Percentiles rank a stretch among this genome's conserved stretches.
Evolutionary conservation across 306 rosid genomes (phyloP).

Genomic region (Rosa multiflora): DNA sequence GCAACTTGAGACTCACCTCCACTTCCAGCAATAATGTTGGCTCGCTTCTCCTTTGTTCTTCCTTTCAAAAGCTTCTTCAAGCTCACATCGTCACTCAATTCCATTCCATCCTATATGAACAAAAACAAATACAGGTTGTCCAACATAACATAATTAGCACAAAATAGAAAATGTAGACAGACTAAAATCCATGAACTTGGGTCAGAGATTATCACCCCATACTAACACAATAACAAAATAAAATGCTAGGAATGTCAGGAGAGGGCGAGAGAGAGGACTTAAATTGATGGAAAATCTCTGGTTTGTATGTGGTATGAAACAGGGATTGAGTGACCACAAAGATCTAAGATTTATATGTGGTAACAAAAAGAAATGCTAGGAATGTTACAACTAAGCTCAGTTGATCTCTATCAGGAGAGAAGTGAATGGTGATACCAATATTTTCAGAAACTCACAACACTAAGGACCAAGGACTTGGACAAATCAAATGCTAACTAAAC

Average conservation of each 20-base stretch:
- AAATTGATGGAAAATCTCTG: background rate
- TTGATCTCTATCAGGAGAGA: background rate
- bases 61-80: slow-evolving; percentile 69
- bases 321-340: background rate
- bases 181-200: background rate
- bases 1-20: slow-evolving; percentile 46
- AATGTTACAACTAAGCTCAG: background rate
- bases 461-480: background rate
- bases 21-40: slow-evolving; percentile 32
- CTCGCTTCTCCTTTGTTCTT: slow-evolving; percentile 41
- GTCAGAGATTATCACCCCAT: background rate
- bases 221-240: background rate
- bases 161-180: background rate
- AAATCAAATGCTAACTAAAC: background rate
- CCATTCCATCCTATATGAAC: slow-evolving; percentile 52
- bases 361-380: background rate
- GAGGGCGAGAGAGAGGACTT: background rate
- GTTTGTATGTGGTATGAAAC: background rate
- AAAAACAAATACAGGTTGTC: background rate
- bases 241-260: background rate
- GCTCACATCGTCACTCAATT: slow-evolving; percentile 60
- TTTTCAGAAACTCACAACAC: background rate
- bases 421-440: background rate
- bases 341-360: background rate
- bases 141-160: background rate